Evolutionary conservation across 495 filamentous ascomycete species (phyloP), one percentile per base, ranked within the genome.

Genomic region (Letharia columbiana): DNA sequence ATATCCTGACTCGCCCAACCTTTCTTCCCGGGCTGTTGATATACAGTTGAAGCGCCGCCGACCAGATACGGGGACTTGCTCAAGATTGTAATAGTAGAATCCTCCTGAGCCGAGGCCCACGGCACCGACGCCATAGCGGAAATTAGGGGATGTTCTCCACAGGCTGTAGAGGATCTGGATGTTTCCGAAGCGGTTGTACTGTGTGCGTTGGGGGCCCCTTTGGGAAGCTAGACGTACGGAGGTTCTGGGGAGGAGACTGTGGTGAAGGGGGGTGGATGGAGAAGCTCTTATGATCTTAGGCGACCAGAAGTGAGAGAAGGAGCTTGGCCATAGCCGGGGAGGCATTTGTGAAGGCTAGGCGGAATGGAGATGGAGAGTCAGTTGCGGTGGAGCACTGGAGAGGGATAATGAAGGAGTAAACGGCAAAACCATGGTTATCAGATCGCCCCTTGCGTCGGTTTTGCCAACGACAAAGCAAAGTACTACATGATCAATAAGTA

Each of bases 21-120:
- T 70, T 35, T 79, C 74, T 68, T 92, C 87, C 2, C 71, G 74
- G n/a, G 76, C 69, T 31, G 81, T 74, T 42, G 82, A 82, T 47
- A 92, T 78, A 67, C 87, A 85, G 71, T 93, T 96, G 79, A 98
- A 97, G 49, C 92, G 85, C 61, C 82, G 83, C 28, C 93, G 86
- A 5, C 89, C 88, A 11, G 87, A 88, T 50, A 82, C 87, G 56
- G 91, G 91, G 18, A 96, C 92, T 12, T 80, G 83, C 69, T 98
- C 91, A 15, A 89, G 77, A 70, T 96, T 88, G 71, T 78, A 81
- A 57, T 89, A 75, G 75, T 92, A 93, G 72, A 93, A 85, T 37
- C 74, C 69, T 0, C 77, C 69, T 1, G 73, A 77, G 62, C 76
- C 77, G 1, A 74, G 64, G 8, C 71, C 68, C 17, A 73, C 70